These are phyloP conservation scores for Evernia prunastri DNA, from an alignment of 495 filamentous ascomycete species.

Conservation along the genomic window DNA sequence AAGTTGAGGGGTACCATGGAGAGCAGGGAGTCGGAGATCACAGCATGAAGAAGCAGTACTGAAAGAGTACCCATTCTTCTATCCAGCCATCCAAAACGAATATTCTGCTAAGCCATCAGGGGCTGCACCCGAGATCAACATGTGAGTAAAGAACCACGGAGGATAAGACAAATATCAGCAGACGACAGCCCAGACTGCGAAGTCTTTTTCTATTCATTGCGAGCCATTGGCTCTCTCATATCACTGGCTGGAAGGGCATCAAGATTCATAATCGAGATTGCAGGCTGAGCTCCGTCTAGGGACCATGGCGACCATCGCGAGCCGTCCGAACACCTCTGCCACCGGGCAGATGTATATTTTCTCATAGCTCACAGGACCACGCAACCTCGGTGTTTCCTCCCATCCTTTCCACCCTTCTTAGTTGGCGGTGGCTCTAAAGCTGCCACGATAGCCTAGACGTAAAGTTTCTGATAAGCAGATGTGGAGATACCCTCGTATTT, in stretches of 20 bases:
- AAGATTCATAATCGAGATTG: neutral
- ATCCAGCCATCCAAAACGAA: neutral
- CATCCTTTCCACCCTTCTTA: neutral
- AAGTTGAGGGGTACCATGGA: neutral
- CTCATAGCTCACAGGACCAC: slow-evolving; percentile 7
- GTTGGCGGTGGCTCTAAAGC: slow-evolving; percentile 16
- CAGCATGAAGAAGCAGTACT: neutral
- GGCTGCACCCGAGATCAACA: neutral
- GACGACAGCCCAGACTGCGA: neutral
- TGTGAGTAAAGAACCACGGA: neutral
- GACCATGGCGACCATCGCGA: neutral
- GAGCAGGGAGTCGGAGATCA: neutral
- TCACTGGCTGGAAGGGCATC: neutral
- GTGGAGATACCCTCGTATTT: slow-evolving; percentile 8
- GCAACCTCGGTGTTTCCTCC: neutral
- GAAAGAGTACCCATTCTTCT: neutral
- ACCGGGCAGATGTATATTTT: neutral
- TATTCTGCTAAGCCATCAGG: neutral
- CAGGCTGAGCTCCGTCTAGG: slow-evolving; percentile 1
- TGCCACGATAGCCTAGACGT: slow-evolving; percentile 72
- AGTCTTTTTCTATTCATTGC: slow-evolving; percentile 4
- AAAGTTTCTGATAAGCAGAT: neutral
- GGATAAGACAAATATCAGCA: neutral
- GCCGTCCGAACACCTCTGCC: neutral
- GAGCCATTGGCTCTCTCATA: neutral